These are phyloP conservation scores for Polytolypa hystricis DNA, from an alignment of 2,329 filamentous ascomycete genomes.

Conservation along the genomic window DNA sequence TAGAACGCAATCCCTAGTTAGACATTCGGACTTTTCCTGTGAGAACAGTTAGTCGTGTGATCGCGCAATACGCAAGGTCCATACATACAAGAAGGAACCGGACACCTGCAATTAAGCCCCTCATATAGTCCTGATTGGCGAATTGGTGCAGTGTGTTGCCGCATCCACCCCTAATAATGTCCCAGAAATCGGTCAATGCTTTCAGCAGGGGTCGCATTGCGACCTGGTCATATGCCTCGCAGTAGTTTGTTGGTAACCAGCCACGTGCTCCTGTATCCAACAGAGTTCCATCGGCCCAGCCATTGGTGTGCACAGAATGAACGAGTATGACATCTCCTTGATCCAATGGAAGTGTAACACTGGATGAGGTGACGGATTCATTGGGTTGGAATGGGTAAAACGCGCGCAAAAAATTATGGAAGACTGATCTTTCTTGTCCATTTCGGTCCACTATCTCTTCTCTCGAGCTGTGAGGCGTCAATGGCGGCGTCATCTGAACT, in stretches of 20 bases:
- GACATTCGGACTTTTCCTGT: slow-evolving; percentile 77
- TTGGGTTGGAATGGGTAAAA: slow-evolving; percentile 85
- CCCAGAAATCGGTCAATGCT: slow-evolving; percentile 85
- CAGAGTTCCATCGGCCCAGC: slow-evolving; percentile 93
- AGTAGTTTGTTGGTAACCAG: slow-evolving; percentile 97
- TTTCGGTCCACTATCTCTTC: slow-evolving; percentile 43
- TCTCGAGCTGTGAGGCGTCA: slow-evolving; percentile 55
- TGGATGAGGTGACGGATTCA: slow-evolving; percentile 65
- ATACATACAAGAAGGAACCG: slow-evolving; percentile 70
- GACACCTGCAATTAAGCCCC: slow-evolving; percentile 86
- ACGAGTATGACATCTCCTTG: slow-evolving; percentile 88
- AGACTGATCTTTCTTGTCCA: slow-evolving; percentile 50
- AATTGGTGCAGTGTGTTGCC: slow-evolving; percentile 69
- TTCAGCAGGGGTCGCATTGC: slow-evolving; percentile 77
- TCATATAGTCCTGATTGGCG: slow-evolving; percentile 85
- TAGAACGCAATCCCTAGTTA: slow-evolving; percentile 67
- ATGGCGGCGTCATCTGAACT: slow-evolving; percentile 61
- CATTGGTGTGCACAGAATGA: slow-evolving; percentile 94
- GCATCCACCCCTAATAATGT: slow-evolving; percentile 67
- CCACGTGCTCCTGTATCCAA: slow-evolving; percentile 75
- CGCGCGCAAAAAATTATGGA: slow-evolving; percentile 89
- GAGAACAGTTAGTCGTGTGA: slow-evolving; percentile 14
- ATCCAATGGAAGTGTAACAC: slow-evolving; percentile 77
- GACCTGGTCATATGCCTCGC: slow-evolving; percentile 83
- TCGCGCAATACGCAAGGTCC: neutral